These are phyloP conservation scores for Ceratocystis cubensis DNA, from an alignment of 2,329 filamentous ascomycete species.

Conservation along the genomic window DNA sequence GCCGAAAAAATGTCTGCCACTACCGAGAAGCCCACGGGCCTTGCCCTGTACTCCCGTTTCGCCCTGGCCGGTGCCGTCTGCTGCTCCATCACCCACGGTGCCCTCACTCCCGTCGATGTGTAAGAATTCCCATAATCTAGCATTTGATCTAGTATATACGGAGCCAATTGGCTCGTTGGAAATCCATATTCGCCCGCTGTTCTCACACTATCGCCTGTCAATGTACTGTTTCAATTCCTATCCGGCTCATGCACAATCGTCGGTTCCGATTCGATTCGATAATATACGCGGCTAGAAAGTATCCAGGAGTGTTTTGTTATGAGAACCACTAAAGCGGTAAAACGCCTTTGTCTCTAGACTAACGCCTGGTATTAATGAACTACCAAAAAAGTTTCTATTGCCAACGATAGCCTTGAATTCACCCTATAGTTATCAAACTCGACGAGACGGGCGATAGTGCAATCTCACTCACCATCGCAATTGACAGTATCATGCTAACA, in stretches of 20 bases:
- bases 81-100: slow-evolving; percentile 96
- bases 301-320: neutral
- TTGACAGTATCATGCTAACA: slow-evolving; percentile 21
- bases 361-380: neutral
- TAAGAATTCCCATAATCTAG: slow-evolving; percentile 40
- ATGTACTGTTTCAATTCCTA: neutral
- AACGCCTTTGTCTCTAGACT: neutral
- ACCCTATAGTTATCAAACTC: neutral
- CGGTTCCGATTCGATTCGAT: neutral
- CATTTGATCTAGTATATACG: slow-evolving; percentile 27
- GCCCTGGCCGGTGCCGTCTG: slow-evolving; percentile 95
- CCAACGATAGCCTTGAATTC: neutral
- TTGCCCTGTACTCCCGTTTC: slow-evolving; percentile 85
- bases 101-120: slow-evolving; percentile 97
- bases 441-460: neutral
- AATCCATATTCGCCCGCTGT: neutral
- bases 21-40: slow-evolving; percentile 34
- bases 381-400: neutral
- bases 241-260: neutral
- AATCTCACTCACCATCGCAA: neutral
- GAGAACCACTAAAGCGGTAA: too few species aligned
- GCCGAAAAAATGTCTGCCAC: slow-evolving; percentile 35
- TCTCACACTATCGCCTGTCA: neutral
- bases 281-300: neutral
- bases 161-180: neutral